Percentiles rank a stretch among this genome's conserved stretches.
phyloP scores from a whole-genome alignment of 2,329 filamentous ascomycete species.

The Mycocentrospora acerina region DNA sequence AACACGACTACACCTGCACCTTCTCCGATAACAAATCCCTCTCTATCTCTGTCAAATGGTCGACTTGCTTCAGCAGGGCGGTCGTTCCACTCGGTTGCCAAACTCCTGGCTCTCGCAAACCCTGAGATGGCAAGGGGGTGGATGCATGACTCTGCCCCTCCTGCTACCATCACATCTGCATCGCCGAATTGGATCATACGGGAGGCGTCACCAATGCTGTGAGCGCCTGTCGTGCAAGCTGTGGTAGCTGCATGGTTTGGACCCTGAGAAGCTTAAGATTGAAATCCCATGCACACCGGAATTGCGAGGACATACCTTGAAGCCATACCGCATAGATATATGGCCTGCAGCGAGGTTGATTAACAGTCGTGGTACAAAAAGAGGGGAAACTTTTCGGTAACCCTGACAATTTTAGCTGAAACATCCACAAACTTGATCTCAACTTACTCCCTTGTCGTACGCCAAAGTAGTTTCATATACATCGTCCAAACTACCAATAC shows the following conservation, averaged over 20 bases:
- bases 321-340: constrained; percentile 87
- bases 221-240: constrained; percentile 92
- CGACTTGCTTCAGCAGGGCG: constrained; percentile 71
- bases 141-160: constrained; percentile 91
- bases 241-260: constrained; percentile 93
- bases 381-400: constrained; percentile 87
- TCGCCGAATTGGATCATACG: constrained; percentile 89
- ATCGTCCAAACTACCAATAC: constrained; percentile 91
- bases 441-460: constrained; percentile 69
- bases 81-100: constrained; percentile 80
- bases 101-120: constrained; percentile 82
- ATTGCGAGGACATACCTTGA: constrained; percentile 53
- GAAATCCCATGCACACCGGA: background rate
- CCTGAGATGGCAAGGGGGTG: constrained; percentile 91
- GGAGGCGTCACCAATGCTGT: constrained; percentile 92
- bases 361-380: constrained; percentile 89
- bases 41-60: constrained; percentile 78
- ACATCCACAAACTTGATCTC: background rate
- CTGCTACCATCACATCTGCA: constrained; percentile 94
- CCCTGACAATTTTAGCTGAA: constrained; percentile 57
- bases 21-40: constrained; percentile 91
- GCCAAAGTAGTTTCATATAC: constrained; percentile 80
- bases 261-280: constrained; percentile 52
- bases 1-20: constrained; percentile 85
- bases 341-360: constrained; percentile 96